phyloP scores from a whole-genome alignment of 1,284 basidiomycete species.

The Leccinum subrobustum region DNA sequence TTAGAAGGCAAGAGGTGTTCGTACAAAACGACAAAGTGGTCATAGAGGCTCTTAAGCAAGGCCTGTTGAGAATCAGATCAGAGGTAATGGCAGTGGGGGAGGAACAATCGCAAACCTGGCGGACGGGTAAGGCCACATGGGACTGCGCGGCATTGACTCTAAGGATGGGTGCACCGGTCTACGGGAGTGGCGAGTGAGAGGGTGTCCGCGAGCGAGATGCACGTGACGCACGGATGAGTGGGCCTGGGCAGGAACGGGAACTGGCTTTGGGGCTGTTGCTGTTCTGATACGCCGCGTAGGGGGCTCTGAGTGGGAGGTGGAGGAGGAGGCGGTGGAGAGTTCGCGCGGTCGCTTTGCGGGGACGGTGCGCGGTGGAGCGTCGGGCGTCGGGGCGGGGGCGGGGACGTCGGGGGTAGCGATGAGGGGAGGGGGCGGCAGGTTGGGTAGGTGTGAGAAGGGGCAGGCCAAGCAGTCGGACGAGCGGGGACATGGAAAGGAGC shows the following conservation, averaged over 20 bases:
- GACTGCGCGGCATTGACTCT: slow-evolving; percentile 52
- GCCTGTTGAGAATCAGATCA: slow-evolving; percentile 40
- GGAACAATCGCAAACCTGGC: slow-evolving; percentile 51
- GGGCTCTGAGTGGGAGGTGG: slow-evolving; percentile 38
- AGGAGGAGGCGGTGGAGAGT: slow-evolving; percentile 11
- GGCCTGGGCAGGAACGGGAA: slow-evolving; percentile 38
- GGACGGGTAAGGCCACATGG: slow-evolving; percentile 62
- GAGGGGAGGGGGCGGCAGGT: slow-evolving; percentile 37
- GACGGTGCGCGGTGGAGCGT: slow-evolving; percentile 12
- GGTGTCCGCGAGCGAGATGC: not conserved
- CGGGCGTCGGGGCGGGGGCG: not conserved
- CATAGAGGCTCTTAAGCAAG: slow-evolving; percentile 69
- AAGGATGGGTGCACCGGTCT: slow-evolving; percentile 68
- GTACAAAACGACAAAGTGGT: slow-evolving; percentile 70
- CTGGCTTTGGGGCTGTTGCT: slow-evolving; percentile 39
- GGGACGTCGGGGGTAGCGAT: slow-evolving; percentile 38
- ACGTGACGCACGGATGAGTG: slow-evolving; percentile 37
- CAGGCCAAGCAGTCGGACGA: slow-evolving; percentile 54
- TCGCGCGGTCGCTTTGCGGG: slow-evolving; percentile 35
- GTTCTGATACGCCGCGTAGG: slow-evolving; percentile 60
- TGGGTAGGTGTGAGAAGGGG: slow-evolving; percentile 58
- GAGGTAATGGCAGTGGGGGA: not conserved
- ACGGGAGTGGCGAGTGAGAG: not conserved
- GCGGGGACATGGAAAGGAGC: slow-evolving; percentile 62
- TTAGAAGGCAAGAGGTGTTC: slow-evolving; percentile 47